Evolutionary conservation across 108 stramenopile genomes (phyloP), one percentile per base, ranked within the genome.

Genomic region (Parietichytrium sp.): DNA sequence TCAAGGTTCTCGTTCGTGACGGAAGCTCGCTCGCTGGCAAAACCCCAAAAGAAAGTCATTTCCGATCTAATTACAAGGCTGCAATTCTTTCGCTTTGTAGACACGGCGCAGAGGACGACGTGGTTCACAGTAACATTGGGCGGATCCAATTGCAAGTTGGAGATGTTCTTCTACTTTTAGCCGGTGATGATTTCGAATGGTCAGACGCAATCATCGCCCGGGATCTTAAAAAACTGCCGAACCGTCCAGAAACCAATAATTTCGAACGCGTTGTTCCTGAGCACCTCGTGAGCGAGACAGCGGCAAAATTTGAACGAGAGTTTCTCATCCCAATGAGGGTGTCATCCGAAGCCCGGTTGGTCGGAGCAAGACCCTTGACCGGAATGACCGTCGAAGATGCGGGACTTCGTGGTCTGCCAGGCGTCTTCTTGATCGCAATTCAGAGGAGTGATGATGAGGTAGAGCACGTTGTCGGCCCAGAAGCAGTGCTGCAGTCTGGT

Each of bases 391-490:
- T 72, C 61, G 61, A 72, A 42, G 20, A 42, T 25, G 61, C 61
- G 0, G 61, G 61, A 23, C 61, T 72, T 16, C 61, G 61, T 72
- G 61, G 61, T 45, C 61, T 72, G 8, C 61, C 61, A 1, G 61
- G 61, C 13, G 38, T 72, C 61, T 72, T 72, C 2, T 42, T 72
- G 10, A 42, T 72, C 61, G 61, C 61, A 10, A 42, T 72, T 7
- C 38, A 72, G 42, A 33, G 45, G 0, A 2, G 3, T 10, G 61
- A 45, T 2, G 61, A 42, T 0, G 33, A 1, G 20, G 3, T 72
- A 6, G 61, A 72, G 61, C 61, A 72, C 42, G 61, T 72, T 23
- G 61, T 45, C 20, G 61, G 61, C 61, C 61, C 61, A 33, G 61
- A 72, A 25, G 20, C 45, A n/a, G 1, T 72, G 0, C 61, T 72